Evolutionary conservation across 2,329 filamentous ascomycete genomes (phyloP), one percentile per base, ranked within the genome.

Genomic region (Sclerotinia sclerotiorum): DNA sequence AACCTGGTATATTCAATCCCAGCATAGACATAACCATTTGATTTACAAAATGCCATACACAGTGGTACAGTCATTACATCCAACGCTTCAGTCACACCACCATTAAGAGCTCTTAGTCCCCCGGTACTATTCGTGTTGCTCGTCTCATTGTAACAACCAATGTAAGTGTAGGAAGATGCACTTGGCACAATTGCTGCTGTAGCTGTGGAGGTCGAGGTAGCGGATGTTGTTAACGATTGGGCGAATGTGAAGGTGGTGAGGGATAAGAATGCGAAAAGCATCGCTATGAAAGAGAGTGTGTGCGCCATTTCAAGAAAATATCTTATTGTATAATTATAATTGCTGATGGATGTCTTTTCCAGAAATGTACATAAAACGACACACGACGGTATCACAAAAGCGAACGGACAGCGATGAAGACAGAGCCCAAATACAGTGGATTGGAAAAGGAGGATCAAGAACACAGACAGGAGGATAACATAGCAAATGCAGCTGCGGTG

Each of bases 1-100:
- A 70, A 76, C 75, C 68, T 71, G 3, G 74, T 73, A 70, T 76
- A 76, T 68, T 76, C 75, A 67, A 76, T 60, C 10, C 75, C 75
- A 21, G 75, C 74, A 69, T 72, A 76, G 3, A 66, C 49, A 58
- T 73, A 73, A 1, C 48, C 62, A 35, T 69, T 68, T 0, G 52
- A 58, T 6, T 54, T 60, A 56, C 75, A 77, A 39, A 67, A 74
- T 19, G 68, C 54, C 52, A 75, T 57, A 56, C 75, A 77, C 10
- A 65, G 61, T 15, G 66, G 65, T 1, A 76, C 73, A 1, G 73
- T 76, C 75, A 76, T 76, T 0, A 60, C 67, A 48, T 72, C 70
- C n/a, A 69, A 11, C 5, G 68, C 69, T 65, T 67, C 56, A 2
- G n/a, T 21, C 5, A 55, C 44, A 29, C 56, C 65, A 1, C 55